Evolutionary conservation across 169 alveolate genomes (phyloP), one percentile per base, ranked within the genome.

Genomic region (Cytauxzoon felis): DNA sequence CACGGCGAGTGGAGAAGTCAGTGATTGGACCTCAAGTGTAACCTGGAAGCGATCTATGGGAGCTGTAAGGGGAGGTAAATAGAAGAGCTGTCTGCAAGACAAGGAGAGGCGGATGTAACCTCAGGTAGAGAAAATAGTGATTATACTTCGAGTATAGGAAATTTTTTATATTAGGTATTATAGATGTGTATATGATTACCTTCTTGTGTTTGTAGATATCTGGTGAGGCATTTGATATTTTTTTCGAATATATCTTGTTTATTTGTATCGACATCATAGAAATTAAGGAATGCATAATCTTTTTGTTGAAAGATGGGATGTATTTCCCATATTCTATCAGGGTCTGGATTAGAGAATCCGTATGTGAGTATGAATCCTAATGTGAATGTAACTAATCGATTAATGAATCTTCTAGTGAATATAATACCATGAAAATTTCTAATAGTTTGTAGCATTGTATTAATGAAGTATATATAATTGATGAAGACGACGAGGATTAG

Each of bases 321-420:
- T 24, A 80, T 42, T 56, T 85, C 91, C 75, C 82, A 85, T 23
- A 80, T 78, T 16, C 89, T 80, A 30, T 85, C 91, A 32, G 76
- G 38, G 49, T 85, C 91, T 2, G 91, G 91, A 50, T 85, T 85
- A 48, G 89, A 50, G 27, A 67, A 73, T 48, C 86, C 78, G 62
- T 85, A 80, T 13, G 83, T 32, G 23, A 63, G 60, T 52, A 73
- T 48, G 27, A 82, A 80, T n/a, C 88, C 88, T 16, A 68, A 36
- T 3, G 67, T 38, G 47, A 76, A 76, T 4, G 86, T 62, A 0
- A 66, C 42, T 16, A 45, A 33, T n/a, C 78, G 45, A 59, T 73
- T 73, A 26, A 73, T 60, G 53, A 61, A 61, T 11, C 79, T 52
- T 8, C 65, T 45, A 53, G 83, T 72, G 69, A 60, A 48, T 7